Conservation (phyloP, 352 stramenopile genomes). For the Globisporangium polare region DNA sequence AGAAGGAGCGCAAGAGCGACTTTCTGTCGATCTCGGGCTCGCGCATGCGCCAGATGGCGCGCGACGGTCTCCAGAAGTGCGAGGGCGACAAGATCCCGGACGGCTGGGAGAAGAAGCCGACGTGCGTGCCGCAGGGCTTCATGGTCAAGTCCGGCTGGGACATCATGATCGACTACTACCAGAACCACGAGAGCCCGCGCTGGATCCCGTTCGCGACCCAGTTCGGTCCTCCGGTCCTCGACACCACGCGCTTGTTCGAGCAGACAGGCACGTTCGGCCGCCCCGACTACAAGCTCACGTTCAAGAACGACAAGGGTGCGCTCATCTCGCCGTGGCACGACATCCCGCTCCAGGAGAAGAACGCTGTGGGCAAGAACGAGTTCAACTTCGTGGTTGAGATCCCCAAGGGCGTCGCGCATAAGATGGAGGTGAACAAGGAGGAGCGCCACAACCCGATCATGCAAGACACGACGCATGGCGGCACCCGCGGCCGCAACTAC, state of each 20-base stretch:
- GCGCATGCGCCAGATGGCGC: conserved; percentile 96
- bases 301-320: conserved; percentile 63
- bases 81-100: conserved; percentile 54
- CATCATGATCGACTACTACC: conserved; percentile 98
- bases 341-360: conserved; percentile 86
- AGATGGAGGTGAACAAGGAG: conserved; percentile 99
- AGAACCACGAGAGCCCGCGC: conserved; percentile 89
- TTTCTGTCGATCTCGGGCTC: conserved; percentile 98
- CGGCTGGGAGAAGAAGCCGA: conserved; percentile 75
- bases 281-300: conserved; percentile 72
- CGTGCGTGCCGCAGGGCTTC: conserved; percentile 96
- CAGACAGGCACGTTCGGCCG: conserved; percentile 63
- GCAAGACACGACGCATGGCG: conserved; percentile 97
- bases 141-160: conserved; percentile 98
- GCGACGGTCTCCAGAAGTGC: conserved; percentile 92
- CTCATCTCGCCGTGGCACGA: conserved; percentile 98
- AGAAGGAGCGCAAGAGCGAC: conserved; percentile 89
- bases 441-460: conserved; percentile 95
- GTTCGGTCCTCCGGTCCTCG: conserved; percentile 46
- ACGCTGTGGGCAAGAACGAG: conserved; percentile 35
- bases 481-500: conserved; percentile 93
- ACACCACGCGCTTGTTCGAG: conserved; percentile 44
- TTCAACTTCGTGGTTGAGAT: conserved; percentile 99
- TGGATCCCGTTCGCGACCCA: conserved; percentile 81
- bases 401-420: conserved; percentile 95